Base-by-base conservation (phyloP, 495 filamentous ascomycete species). In the Chaetomium cochliodes region DNA sequence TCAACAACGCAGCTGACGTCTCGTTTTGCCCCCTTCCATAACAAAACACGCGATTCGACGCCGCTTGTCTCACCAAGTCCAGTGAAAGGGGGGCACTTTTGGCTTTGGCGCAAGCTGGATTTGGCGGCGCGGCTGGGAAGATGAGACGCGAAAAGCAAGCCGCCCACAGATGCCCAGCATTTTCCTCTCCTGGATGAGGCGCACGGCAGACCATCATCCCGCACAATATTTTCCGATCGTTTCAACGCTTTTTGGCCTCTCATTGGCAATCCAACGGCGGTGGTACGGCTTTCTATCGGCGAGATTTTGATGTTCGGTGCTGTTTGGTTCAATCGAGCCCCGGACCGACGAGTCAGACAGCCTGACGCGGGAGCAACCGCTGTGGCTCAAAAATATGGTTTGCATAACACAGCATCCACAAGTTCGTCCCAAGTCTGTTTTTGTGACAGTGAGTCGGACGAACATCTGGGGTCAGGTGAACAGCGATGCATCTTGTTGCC, bases 321-420 rank as follows among this genome's bases (percentile, higher is more conserved):
- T 18, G 13, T 16, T 44, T 44, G 15, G 41, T 18, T 11, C 2
- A 18, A 44, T 15, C 41, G 11, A 44, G 41, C 41, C 41, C 41
- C 41, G 41, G 13, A 18, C 41, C 5, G 13, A 18, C 41, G 41
- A 44, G 41, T 44, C 41, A 44, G 13, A 15, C 41, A 44, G 16
- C 13, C 41, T 18, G 2, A 4, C 9, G 33, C n/a, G 37, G 33
- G 20, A 42, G 37, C 42, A 16, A 9, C 51, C 51, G 51, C 16
- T 58, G 22, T 44, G 41, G 11, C 37, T 47, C 47, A 13, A 42
- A 30, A 26, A 33, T 47, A 13, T 3, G 20, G 5, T 46, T 49
- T n/a, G 58, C 58, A 61, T 51, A 25, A 42, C 47, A 15, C 13
- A 18, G 46, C 58, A 23, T 61, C 58, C 58, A 61, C 58, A 13